These are phyloP conservation scores for Saccharomycopsis sp. DNA, from an alignment of 805 yeast genomes.

Conservation along the genomic window DNA sequence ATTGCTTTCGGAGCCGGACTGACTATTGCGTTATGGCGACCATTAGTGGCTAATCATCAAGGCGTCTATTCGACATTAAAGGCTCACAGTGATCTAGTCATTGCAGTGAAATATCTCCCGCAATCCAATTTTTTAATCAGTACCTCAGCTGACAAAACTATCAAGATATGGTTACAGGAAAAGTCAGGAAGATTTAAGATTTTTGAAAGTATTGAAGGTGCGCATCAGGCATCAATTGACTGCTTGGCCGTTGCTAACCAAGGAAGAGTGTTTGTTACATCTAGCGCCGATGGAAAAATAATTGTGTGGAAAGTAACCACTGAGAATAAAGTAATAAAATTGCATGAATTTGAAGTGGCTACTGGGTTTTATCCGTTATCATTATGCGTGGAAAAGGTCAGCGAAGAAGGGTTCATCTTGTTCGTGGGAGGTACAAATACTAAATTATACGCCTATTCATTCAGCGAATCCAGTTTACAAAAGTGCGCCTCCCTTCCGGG, in stretches of 20 bases:
- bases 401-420: slow-evolving; percentile 35
- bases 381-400: slow-evolving; percentile 6
- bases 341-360: slow-evolving; percentile 29
- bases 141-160: slow-evolving; percentile 58
- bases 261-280: slow-evolving; percentile 40
- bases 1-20: slow-evolving; percentile 71
- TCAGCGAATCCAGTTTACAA: slow-evolving; percentile 27
- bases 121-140: slow-evolving; percentile 45
- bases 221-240: slow-evolving; percentile 47
- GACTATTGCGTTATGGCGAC: slow-evolving; percentile 64
- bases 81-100: slow-evolving; percentile 54
- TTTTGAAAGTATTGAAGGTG: slow-evolving; percentile 28
- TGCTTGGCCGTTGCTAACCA: slow-evolving; percentile 39
- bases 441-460: slow-evolving; percentile 47
- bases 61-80: slow-evolving; percentile 55
- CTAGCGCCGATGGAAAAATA: slow-evolving; percentile 57
- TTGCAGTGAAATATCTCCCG: slow-evolving; percentile 49
- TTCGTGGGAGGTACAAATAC: slow-evolving; percentile 70
- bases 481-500: slow-evolving; percentile 62
- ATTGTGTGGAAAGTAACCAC: slow-evolving; percentile 38
- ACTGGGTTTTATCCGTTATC: slow-evolving; percentile 45
- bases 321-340: slow-evolving; percentile 22
- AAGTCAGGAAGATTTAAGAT: slow-evolving; percentile 21
- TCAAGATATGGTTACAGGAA: slow-evolving; percentile 51
- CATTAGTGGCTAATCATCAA: slow-evolving; percentile 31